phyloP scores from a whole-genome alignment of 2,329 filamentous ascomycete genomes.

The Pestalotiopsis sp. region DNA sequence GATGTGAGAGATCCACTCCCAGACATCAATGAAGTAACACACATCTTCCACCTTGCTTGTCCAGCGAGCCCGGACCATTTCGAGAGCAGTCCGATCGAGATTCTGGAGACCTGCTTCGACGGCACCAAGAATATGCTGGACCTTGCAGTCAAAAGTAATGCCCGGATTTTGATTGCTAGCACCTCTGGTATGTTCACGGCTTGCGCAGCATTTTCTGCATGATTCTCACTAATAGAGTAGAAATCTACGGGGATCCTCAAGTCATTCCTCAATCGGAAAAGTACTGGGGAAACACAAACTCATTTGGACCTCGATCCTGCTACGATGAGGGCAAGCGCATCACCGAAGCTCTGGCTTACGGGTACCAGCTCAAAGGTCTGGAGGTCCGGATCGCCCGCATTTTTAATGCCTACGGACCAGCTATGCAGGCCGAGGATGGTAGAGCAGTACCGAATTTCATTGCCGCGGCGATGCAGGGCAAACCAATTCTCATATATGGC shows the following conservation, averaged over 20 bases:
- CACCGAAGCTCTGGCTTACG: slow-evolving; percentile 39
- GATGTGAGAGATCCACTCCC: background rate
- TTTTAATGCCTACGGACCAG: slow-evolving; percentile 5
- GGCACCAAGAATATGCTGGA: slow-evolving; percentile 4
- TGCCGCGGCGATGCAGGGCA: slow-evolving; percentile 3
- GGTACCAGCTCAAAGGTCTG: background rate
- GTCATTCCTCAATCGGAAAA: slow-evolving; percentile 21
- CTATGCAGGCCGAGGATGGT: background rate
- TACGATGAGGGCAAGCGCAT: slow-evolving; percentile 46
- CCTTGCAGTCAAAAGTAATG: background rate
- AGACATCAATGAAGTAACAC: background rate
- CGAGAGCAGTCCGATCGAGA: background rate
- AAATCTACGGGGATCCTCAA: slow-evolving; percentile 14
- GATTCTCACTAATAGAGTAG: background rate
- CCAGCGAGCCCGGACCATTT: slow-evolving; percentile 13
- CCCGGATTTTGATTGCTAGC: slow-evolving; percentile 5
- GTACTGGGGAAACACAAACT: slow-evolving; percentile 44
- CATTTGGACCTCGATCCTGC: slow-evolving; percentile 41
- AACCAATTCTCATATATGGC: slow-evolving; percentile 1
- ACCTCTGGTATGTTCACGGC: background rate
- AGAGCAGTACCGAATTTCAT: slow-evolving; percentile 12
- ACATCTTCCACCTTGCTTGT: slow-evolving; percentile 14
- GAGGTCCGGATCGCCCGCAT: slow-evolving; percentile 6
- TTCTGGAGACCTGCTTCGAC: slow-evolving; percentile 6
- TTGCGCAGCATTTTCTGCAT: background rate